phyloP scores from a whole-genome alignment of 345 rosid species.

The Ceriops decandra region DNA sequence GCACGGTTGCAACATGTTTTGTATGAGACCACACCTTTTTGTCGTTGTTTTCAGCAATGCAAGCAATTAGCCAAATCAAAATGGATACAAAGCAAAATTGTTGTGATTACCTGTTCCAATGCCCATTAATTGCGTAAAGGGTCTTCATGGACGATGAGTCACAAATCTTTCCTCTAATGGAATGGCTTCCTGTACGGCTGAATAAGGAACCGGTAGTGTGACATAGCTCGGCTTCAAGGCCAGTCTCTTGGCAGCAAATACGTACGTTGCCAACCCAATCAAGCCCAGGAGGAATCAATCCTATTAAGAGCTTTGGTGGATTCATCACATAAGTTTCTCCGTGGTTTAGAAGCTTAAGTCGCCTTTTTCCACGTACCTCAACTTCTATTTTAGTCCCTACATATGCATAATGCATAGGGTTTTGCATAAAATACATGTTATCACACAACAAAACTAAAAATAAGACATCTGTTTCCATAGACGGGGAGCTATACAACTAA shows the following conservation, averaged over 20 bases:
- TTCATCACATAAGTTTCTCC: conserved; percentile 78
- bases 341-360: conserved; percentile 47
- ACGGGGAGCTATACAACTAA: no score
- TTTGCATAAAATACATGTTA: no score
- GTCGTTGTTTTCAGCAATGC: background rate
- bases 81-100: background rate
- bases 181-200: conserved; percentile 35
- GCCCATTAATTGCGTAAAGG: conserved; percentile 53
- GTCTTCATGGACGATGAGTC: conserved; percentile 38
- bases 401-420: background rate
- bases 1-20: no score
- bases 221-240: conserved; percentile 57
- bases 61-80: no score
- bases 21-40: no score
- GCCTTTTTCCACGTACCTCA: conserved; percentile 58
- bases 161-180: conserved; percentile 61
- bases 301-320: conserved; percentile 57
- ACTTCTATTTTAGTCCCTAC: conserved; percentile 65
- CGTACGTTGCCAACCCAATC: conserved; percentile 66
- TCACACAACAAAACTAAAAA: no score
- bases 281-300: conserved; percentile 55
- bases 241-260: conserved; percentile 57
- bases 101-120: conserved; percentile 66
- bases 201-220: conserved; percentile 39
- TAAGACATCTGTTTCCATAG: no score